Conservation (phyloP, 2,329 filamentous ascomycete species). For the Orbilia javanica region DNA sequence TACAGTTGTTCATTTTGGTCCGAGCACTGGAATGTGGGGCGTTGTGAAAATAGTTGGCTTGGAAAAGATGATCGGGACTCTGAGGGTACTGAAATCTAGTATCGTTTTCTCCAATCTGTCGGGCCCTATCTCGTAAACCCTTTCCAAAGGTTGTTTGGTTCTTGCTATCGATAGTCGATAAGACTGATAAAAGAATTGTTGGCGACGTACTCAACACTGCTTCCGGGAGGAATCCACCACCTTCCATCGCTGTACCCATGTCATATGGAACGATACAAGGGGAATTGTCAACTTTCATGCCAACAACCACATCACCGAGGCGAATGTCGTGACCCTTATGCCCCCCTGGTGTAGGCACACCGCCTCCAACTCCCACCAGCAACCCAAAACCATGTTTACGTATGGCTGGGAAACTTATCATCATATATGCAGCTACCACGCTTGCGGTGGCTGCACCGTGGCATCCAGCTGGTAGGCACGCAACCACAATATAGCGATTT, state of each 20-base stretch:
- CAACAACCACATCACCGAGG: constrained; percentile 20
- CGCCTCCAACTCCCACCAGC: constrained; percentile 16
- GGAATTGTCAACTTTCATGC: neutral
- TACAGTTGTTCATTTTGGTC: neutral
- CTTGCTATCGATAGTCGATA: neutral
- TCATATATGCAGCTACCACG: neutral
- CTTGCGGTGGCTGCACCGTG: neutral
- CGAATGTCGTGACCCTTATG: constrained; percentile 13
- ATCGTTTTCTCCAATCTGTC: neutral
- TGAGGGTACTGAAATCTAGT: neutral
- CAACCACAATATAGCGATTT: neutral
- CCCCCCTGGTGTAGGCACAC: neutral
- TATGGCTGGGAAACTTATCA: neutral
- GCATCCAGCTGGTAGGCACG: constrained; percentile 1
- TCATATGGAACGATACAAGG: constrained; percentile 27
- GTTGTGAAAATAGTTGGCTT: neutral
- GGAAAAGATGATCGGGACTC: neutral
- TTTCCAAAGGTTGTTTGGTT: neutral
- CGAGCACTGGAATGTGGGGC: no score
- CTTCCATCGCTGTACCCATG: constrained; percentile 2
- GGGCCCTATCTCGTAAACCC: neutral
- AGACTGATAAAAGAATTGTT: neutral
- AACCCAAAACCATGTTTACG: neutral
- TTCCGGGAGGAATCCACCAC: constrained; percentile 17
- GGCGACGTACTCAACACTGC: constrained; percentile 25